Evolutionary conservation across 2,329 filamentous ascomycete species (phyloP), one percentile per base, ranked within the genome.

Genomic region (Hymenoscyphus linearis): DNA sequence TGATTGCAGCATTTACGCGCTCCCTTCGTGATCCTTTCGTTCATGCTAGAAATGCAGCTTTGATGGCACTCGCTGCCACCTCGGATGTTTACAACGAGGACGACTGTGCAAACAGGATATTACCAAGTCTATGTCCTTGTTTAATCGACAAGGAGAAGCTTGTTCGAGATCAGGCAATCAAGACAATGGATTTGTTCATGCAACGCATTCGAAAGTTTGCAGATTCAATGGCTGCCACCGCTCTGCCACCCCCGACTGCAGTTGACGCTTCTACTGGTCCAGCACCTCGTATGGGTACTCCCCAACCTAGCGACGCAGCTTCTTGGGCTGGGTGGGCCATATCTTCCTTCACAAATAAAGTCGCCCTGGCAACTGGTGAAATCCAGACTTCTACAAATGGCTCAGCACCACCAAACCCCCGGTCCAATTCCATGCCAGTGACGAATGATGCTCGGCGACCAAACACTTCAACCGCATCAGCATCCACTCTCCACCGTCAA

Each of bases 251-350:
- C 0, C 81, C 87, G 18, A 78, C 78, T 26, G 76, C 82, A 2
- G 77, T 78, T 4, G 78, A 76, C 62, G 65, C 64, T 64, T 73
- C 75, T 34, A 74, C 72, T 14, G 74, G 77, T 47, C 72, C 75
- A 22, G 81, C 83, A 0, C 88, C 90, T 1, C 85, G 91, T 36
- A 95, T 96, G 81, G 87, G 88, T 64, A 95, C 90, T 1, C 87
- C 91, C 1, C 89, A 91, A 63, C 78, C 82, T 1, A 84, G 82
- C 44, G 82, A 87, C 59, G 79, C 82, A 25, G 86, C 86, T 2
- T 81, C 82, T 3, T 98, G 95, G 95, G 86, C 95, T 1, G 95
- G 95, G 13, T 99, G 95, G 95, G 95, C 95, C 1, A 97, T 99
- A 59, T 98, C 95, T 0, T 97, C 92, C 1, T 99, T 99, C 73